Conservation (phyloP, 2,329 filamentous ascomycete genomes). For the Purpureocillium takamizusanense region DNA sequence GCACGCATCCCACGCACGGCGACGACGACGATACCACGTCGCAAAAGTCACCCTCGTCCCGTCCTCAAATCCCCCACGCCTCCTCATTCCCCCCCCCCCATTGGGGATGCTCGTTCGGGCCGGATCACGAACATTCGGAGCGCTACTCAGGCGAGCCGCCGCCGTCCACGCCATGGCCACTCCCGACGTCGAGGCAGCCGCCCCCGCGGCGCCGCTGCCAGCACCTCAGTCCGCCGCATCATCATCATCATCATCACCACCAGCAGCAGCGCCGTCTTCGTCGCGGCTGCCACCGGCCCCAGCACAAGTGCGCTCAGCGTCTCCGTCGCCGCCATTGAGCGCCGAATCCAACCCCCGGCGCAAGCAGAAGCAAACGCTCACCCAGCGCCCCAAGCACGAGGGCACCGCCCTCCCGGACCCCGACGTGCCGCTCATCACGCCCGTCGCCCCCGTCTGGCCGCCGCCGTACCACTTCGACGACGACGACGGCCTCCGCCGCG, state of each 20-base stretch:
- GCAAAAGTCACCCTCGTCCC: too few species aligned
- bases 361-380: background rate
- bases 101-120: conserved; percentile 9
- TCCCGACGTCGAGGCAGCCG: conserved; percentile 1
- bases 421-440: conserved; percentile 19
- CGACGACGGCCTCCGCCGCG: conserved; percentile 72
- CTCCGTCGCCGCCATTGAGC: background rate
- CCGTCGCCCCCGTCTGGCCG: conserved; percentile 34
- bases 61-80: too few species aligned
- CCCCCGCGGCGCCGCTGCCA: conserved; percentile 5
- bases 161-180: conserved; percentile 8
- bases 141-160: conserved; percentile 5
- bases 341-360: background rate
- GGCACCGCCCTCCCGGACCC: conserved; percentile 7
- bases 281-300: conserved; percentile 1
- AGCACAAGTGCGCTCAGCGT: too few species aligned
- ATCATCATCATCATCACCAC: too few species aligned
- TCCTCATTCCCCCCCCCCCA: background rate
- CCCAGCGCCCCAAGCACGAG: background rate
- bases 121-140: conserved; percentile 7
- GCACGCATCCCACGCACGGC: too few species aligned
- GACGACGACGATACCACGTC: too few species aligned
- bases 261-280: conserved; percentile 1
- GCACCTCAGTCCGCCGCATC: conserved; percentile 5
- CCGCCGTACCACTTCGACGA: conserved; percentile 76